Conservation (phyloP, 2,329 filamentous ascomycete species). For the Calonectria multiphialidica region DNA sequence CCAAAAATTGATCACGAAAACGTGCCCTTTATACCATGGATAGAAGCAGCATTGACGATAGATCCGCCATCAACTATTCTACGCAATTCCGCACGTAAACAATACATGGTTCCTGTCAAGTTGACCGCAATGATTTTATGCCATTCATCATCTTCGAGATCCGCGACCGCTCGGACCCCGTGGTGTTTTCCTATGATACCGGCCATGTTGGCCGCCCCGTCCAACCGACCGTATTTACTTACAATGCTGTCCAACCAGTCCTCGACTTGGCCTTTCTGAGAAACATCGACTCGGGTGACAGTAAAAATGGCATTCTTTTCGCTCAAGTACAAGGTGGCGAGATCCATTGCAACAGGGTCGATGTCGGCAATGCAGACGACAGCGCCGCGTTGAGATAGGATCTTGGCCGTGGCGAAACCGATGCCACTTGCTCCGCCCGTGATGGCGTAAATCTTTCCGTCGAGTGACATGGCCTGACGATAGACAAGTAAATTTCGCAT, state of each 20-base stretch:
- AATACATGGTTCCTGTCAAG: conserved; percentile 65
- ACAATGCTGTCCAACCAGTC: conserved; percentile 61
- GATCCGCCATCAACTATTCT: conserved; percentile 59
- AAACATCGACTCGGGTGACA: conserved; percentile 62
- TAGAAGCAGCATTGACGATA: conserved; percentile 70
- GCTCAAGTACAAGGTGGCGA: conserved; percentile 47
- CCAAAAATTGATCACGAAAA: conserved; percentile 15
- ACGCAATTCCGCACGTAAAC: conserved; percentile 59
- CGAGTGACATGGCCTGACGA: conserved; percentile 42
- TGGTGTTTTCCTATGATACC: conserved; percentile 62
- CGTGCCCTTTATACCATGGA: conserved; percentile 58
- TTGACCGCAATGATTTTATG: conserved; percentile 61
- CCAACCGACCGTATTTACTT: conserved; percentile 63
- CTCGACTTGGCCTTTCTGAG: conserved; percentile 61
- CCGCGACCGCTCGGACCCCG: conserved; percentile 52
- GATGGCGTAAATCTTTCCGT: conserved; percentile 53
- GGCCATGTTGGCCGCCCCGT: conserved; percentile 68
- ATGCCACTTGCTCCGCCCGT: conserved; percentile 59
- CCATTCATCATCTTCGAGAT: conserved; percentile 62
- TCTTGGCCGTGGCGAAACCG: conserved; percentile 54
- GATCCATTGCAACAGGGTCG: conserved; percentile 44
- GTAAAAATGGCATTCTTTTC: conserved; percentile 41
- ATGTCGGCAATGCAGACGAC: conserved; percentile 56
- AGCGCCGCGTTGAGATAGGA: conserved; percentile 51
- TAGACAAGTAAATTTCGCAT: no score